Evolutionary conservation across 2,329 filamentous ascomycete genomes (phyloP), one percentile per base, ranked within the genome.

Genomic region (Apiospora marii): DNA sequence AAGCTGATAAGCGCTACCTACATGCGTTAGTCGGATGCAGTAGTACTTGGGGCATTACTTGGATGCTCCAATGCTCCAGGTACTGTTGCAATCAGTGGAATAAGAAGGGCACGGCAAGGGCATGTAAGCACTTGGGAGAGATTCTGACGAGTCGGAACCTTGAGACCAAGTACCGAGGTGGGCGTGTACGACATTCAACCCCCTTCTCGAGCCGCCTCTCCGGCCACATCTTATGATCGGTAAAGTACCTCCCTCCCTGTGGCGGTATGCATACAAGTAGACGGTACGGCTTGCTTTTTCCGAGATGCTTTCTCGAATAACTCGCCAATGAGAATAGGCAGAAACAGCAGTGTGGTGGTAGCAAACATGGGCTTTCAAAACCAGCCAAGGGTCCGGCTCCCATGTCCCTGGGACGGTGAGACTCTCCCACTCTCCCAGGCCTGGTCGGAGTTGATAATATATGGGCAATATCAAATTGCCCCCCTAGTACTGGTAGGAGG

Each of bases 161-260:
- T 37, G 58, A 41, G 30, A 41, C 58, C 58, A 64, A 64, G 58
- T 37, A 64, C 58, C 58, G 58, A 64, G 34, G 34, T 64, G 58
- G 58, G 34, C 58, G 58, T 64, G 58, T 64, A 64, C 58, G 58
- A 64, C 58, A 64, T 41, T 64, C 58, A 41, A 64, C 58, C 58
- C 53, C 58, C 58, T 64, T 64, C 58, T 64, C 58, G 34, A 64
- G 58, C 58, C 58, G 58, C 58, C 58, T 64, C 58, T 64, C 58
- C 58, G 58, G 58, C 58, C 58, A 64, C 22, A 64, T 64, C 58
- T 64, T 3, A 37, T 64, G 58, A 64, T 64, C 30, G 14, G 19
- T 30, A 30, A 30, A 30, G 27, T 64, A n/a, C 58, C 58, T 61
- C 53, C 10, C 30, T 24, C 58, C 34, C 34, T n/a, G 58, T 22